Conservation (phyloP, 2,329 filamentous ascomycete genomes). For the Teratosphaeria nubilosa region DNA sequence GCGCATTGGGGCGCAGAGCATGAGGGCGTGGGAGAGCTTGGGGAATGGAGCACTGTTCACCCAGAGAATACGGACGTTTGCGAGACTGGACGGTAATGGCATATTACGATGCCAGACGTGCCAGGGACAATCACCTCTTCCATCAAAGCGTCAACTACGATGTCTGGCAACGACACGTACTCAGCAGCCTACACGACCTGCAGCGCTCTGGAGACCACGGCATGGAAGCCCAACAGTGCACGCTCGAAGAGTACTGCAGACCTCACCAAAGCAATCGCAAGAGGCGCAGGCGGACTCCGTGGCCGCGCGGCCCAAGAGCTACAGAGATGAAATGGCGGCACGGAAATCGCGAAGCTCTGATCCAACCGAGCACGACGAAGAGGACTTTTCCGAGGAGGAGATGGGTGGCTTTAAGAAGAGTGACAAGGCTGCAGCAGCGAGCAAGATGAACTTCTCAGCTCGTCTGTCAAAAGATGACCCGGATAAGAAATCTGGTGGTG, state of each 20-base stretch:
- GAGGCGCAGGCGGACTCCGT: slow-evolving; percentile 5
- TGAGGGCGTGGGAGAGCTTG: slow-evolving; percentile 23
- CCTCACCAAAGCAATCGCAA: slow-evolving; percentile 6
- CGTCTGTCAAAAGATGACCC: slow-evolving; percentile 73
- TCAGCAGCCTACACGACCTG: slow-evolving; percentile 3
- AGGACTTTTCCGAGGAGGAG: slow-evolving; percentile 32
- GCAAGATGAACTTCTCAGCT: slow-evolving; percentile 80
- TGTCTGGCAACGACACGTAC: slow-evolving; percentile 8
- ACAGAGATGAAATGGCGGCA: slow-evolving; percentile 8
- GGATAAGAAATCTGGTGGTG: slow-evolving; percentile 40
- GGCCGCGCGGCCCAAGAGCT: slow-evolving; percentile 6
- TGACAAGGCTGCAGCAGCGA: slow-evolving; percentile 76
- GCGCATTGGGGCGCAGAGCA: slow-evolving; percentile 12
- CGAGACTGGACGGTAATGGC: neutral
- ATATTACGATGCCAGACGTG: neutral
- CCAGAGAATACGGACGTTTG: slow-evolving; percentile 19
- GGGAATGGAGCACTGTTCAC: slow-evolving; percentile 26
- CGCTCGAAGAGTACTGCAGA: slow-evolving; percentile 12
- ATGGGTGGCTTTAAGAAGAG: slow-evolving; percentile 57
- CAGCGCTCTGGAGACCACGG: neutral
- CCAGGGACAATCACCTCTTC: neutral
- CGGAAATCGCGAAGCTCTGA: neutral
- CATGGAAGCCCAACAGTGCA: neutral
- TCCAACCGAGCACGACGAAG: slow-evolving; percentile 21
- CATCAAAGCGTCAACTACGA: slow-evolving; percentile 8